phyloP scores from a whole-genome alignment of 441 rosid species.

The Bruguiera hainesii region DNA sequence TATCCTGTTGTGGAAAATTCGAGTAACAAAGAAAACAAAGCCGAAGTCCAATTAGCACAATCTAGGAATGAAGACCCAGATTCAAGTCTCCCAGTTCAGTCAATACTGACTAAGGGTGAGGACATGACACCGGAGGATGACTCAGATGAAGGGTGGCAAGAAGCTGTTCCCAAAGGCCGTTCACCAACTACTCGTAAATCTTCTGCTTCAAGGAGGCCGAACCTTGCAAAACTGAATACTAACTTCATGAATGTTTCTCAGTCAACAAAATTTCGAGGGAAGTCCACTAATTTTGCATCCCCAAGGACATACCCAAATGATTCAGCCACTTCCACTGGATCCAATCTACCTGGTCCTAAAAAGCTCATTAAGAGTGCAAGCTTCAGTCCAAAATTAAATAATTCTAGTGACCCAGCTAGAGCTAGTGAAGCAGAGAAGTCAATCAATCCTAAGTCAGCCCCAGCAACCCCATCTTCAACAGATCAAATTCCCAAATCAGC shows the following conservation, averaged over 20 bases:
- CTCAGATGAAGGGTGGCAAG: slow-evolving; percentile 78
- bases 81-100: slow-evolving; percentile 40
- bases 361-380: slow-evolving; percentile 70
- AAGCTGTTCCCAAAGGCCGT: slow-evolving; percentile 66
- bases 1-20: slow-evolving; percentile 36
- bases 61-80: slow-evolving; percentile 47
- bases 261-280: slow-evolving; percentile 72
- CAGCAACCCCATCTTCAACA: slow-evolving; percentile 45
- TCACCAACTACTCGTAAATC: slow-evolving; percentile 66
- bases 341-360: slow-evolving; percentile 47
- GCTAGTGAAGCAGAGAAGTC: slow-evolving; percentile 47
- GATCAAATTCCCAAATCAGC: slow-evolving; percentile 59
- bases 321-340: slow-evolving; percentile 43
- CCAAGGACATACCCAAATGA: slow-evolving; percentile 55
- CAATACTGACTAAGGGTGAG: slow-evolving; percentile 23
- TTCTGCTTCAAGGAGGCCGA: slow-evolving; percentile 70
- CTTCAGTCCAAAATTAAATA: slow-evolving; percentile 60
- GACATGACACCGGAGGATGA: slow-evolving; percentile 19
- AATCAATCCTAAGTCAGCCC: slow-evolving; percentile 48
- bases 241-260: slow-evolving; percentile 72
- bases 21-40: slow-evolving; percentile 36
- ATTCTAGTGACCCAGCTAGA: slow-evolving; percentile 29
- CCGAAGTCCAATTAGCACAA: slow-evolving; percentile 51
- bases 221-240: slow-evolving; percentile 85
- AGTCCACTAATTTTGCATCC: slow-evolving; percentile 56